A percentile compares a stretch with the other conserved stretches of the same genome.
These are phyloP conservation scores for Coprinopsis cinerea DNA, from an alignment of 768 basidiomycete genomes.

Conservation along the genomic window DNA sequence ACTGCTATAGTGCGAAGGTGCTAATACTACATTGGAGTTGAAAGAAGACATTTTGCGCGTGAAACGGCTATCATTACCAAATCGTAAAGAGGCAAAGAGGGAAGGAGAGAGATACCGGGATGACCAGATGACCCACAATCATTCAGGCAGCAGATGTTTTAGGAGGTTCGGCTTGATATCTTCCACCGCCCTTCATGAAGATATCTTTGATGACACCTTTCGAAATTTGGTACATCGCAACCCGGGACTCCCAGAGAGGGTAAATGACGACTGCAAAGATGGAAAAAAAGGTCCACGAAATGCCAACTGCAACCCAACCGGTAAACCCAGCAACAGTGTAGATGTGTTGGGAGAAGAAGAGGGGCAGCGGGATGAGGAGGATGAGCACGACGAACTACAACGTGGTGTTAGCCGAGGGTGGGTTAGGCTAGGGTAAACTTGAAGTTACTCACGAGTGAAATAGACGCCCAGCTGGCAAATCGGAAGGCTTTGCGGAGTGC, in stretches of 20 bases:
- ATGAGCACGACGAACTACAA: constrained; percentile 55
- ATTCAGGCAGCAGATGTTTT: constrained; percentile 9
- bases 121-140: not conserved
- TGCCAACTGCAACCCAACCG: constrained; percentile 77
- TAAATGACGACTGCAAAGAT: constrained; percentile 73
- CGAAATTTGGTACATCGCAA: constrained; percentile 52
- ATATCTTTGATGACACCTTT: constrained; percentile 56
- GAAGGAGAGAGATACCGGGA: too few relatives aligned
- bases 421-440: constrained; percentile 1
- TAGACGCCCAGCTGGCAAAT: constrained; percentile 74
- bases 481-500: constrained; percentile 67
- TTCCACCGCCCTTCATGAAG: constrained; percentile 27
- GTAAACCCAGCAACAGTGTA: constrained; percentile 60
- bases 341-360: constrained; percentile 78
- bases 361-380: constrained; percentile 74
- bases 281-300: constrained; percentile 81
- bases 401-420: constrained; percentile 3
- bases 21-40: too few relatives aligned
- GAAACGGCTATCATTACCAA: too few relatives aligned
- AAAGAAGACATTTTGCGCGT: too few relatives aligned
- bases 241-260: constrained; percentile 80
- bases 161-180: constrained; percentile 14
- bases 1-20: too few relatives aligned
- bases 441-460: constrained; percentile 47
- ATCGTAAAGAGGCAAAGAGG: too few relatives aligned